A percentile compares a stretch with the other conserved stretches of the same genome.
These are phyloP conservation scores for Isabelozyma gotoi DNA, from an alignment of 805 yeast genomes.

Conservation along the genomic window DNA sequence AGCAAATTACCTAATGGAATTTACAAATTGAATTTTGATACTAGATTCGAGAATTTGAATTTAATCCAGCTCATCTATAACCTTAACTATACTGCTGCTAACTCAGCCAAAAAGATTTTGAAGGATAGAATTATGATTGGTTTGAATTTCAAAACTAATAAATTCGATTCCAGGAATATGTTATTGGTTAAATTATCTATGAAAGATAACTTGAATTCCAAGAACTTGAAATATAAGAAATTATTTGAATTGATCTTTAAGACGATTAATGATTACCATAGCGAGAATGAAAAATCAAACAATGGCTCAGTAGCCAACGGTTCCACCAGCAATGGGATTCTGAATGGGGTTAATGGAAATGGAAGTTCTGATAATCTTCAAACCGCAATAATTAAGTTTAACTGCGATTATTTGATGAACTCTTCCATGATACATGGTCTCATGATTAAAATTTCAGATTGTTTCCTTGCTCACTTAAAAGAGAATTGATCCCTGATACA, in stretches of 20 bases:
- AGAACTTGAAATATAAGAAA: constrained; percentile 36
- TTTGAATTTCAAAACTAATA: constrained; percentile 27
- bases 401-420: constrained; percentile 37
- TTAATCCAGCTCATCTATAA: constrained; percentile 29
- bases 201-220: constrained; percentile 36
- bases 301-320: neutral
- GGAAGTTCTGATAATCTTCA: neutral
- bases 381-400: constrained; percentile 26
- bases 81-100: constrained; percentile 23
- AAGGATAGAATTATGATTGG: constrained; percentile 33
- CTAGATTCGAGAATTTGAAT: constrained; percentile 28
- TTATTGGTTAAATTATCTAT: constrained; percentile 28
- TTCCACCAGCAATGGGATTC: neutral
- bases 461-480: constrained; percentile 18
- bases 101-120: constrained; percentile 30
- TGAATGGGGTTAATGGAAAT: neutral
- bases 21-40: constrained; percentile 29
- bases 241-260: constrained; percentile 38
- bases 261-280: constrained; percentile 15
- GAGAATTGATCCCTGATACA: neutral
- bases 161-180: constrained; percentile 22
- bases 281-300: constrained; percentile 8
- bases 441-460: constrained; percentile 29
- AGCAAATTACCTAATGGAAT: constrained; percentile 29
- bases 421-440: constrained; percentile 23